Evolutionary conservation across 768 basidiomycete species (phyloP), one percentile per base, ranked within the genome.

Genomic region (Tylopilus cervinicoccineus): DNA sequence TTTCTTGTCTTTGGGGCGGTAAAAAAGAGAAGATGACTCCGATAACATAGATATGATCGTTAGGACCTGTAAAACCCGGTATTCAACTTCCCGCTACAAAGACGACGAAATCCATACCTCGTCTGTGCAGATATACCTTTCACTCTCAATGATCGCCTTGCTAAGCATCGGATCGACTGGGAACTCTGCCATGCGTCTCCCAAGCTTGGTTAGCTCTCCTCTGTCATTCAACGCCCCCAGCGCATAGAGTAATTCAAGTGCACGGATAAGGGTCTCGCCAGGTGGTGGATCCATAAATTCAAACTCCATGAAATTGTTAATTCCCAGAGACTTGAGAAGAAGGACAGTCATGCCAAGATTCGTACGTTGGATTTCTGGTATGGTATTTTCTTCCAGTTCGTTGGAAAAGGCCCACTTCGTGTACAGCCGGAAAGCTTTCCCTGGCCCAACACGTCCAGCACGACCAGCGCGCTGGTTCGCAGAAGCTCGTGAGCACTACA

Each of bases 211-310:
- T 54, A 99, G 67, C 66, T 99, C 96, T 7, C 96, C 96, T 46
- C 88, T 76, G 65, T 98, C 94, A 64, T 98, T 98, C 52, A 99
- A 75, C 0, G 96, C 94, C 24, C 96, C 96, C 0, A 99, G 74
- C 0, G 95, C 96, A 68, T 99, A 99, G 5, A 99, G 69, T 48
- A 97, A 68, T 64, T 98, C 94, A 32, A 98, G 75, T 5, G 93
- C 92, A 37, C 93, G 82, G 78, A 98, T 95, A 44, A 99, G 81
- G 12, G 96, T 98, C 67, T 99, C 96, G 19, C 93, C 93, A 8
- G 96, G 94, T 5, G 96, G 96, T 7, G 94, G 94, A 61, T 97
- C 95, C 72, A 99, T 83, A 67, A 99, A 99, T 70, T 99, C 96
- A 63, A 99, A 99, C 17, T 91, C 91, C 57, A 99, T 89, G 23